Percentiles rank a stretch among this genome's conserved stretches.
Evolutionary conservation across 257 asterid species (phyloP).

Genomic region (Solanum medicagineum): DNA sequence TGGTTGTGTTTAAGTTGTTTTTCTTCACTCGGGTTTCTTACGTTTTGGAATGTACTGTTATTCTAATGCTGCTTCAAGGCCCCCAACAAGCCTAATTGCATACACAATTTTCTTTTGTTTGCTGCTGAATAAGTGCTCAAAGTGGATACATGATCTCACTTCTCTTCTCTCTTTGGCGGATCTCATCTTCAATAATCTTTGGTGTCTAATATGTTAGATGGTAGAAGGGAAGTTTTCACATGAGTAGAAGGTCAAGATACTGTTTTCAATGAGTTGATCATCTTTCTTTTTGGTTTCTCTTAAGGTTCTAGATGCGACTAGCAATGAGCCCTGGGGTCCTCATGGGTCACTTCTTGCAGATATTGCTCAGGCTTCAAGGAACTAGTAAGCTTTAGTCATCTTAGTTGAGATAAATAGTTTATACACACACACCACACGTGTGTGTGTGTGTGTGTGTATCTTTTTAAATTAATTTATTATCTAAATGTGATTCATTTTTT

Average conservation of each 20-base stretch:
- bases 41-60: background rate
- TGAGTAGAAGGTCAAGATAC: background rate
- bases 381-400: constrained; percentile 39
- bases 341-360: constrained; percentile 94
- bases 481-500: background rate
- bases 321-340: constrained; percentile 99
- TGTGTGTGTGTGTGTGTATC: no score
- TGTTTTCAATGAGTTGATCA: background rate
- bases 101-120: background rate
- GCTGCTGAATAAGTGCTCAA: background rate
- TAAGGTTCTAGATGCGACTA: constrained; percentile 95
- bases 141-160: background rate
- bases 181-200: background rate
- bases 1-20: background rate
- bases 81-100: background rate
- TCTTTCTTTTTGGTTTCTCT: background rate
- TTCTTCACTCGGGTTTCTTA: background rate
- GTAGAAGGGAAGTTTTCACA: background rate
- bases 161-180: background rate
- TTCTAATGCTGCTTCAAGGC: background rate
- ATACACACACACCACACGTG: background rate
- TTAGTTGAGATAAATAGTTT: background rate
- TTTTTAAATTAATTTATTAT: background rate
- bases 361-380: constrained; percentile 84
- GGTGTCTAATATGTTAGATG: background rate